Percentiles rank a stretch among this genome's conserved stretches.
Evolutionary conservation across 176 grass and related monocot species (phyloP).

Genomic region (Phoenix dactylifera): DNA sequence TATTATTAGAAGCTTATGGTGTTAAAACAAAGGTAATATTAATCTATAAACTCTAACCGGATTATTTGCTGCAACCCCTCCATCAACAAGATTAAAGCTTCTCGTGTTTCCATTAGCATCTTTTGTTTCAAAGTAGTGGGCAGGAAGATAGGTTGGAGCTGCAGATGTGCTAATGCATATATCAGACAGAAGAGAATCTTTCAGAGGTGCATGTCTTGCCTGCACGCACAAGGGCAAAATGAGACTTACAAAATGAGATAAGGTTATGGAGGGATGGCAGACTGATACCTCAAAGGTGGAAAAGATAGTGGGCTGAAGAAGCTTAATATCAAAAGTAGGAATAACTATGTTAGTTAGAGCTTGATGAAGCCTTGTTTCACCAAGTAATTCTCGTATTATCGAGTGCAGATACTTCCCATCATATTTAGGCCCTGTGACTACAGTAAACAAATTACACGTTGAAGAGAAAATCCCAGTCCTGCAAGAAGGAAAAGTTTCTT

Average conservation of each 20-base stretch:
- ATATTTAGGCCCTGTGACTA: neutral
- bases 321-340: conserved; percentile 3
- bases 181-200: conserved; percentile 45
- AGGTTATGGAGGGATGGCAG: neutral
- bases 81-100: conserved; percentile 50
- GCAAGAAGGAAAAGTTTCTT: no score
- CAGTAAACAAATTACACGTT: neutral
- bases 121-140: conserved; percentile 44
- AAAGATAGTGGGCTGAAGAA: conserved; percentile 12
- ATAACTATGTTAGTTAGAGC: conserved; percentile 41
- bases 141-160: conserved; percentile 60
- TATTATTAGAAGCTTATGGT: neutral
- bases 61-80: conserved; percentile 71
- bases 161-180: conserved; percentile 70
- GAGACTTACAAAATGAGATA: no score
- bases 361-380: conserved; percentile 28
- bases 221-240: conserved; percentile 5
- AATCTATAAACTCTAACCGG: conserved; percentile 25
- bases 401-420: conserved; percentile 49
- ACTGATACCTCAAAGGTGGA: conserved; percentile 6
- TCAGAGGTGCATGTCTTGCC: conserved; percentile 28
- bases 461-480: neutral
- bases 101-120: conserved; percentile 16
- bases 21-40: no score
- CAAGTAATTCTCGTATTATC: conserved; percentile 26